Evolutionary conservation across 768 basidiomycete genomes (phyloP), one percentile per base, ranked within the genome.

Genomic region (Tylopilus intermedius): DNA sequence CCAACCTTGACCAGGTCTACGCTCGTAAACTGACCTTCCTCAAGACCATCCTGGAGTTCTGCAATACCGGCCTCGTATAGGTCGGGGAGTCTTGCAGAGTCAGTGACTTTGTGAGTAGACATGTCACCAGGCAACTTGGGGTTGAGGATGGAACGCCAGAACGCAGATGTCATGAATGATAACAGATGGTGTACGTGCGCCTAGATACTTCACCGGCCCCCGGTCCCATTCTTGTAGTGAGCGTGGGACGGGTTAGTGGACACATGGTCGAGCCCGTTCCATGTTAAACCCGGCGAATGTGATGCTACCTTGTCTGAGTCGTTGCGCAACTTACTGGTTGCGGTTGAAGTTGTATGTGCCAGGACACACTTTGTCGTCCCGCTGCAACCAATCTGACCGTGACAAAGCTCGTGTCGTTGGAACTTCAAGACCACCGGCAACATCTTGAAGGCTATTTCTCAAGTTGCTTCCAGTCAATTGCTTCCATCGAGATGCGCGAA

Each of bases 1-100:
- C 48, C 32, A 38, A 80, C 83, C 72, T 81, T 83, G 45, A 86
- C 78, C 6, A 85, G 73, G 58, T 84, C 79, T 11, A 82, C 79
- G 54, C 83, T 84, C 0, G 80, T 75, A 56, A 84, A 84, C 32
- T 70, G 70, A 3, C 78, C 72, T 5, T 71, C 70, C 38, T 76
- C 69, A 7, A 84, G 68, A 6, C 84, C 82, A 2, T 65, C 67
- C 57, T 81, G 81, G 10, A 85, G 71, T 49, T 83, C 81, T 0
- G 70, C 42, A 21, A 85, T 72, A 0, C 81, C 78, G 0, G 80
- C 83, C 62, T 85, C 82, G 53, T 84, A 85, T 6, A 86, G 68
- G 62, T 84, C 82, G 1, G 83, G 83, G 24, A 74, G 67, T 15
- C 15, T n/a, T 3, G n/a, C 9, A 27, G 40, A 29, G n/a, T 49